Evolutionary conservation across 805 yeast genomes (phyloP).

Genomic region (Zygoascus biomembranicola): DNA sequence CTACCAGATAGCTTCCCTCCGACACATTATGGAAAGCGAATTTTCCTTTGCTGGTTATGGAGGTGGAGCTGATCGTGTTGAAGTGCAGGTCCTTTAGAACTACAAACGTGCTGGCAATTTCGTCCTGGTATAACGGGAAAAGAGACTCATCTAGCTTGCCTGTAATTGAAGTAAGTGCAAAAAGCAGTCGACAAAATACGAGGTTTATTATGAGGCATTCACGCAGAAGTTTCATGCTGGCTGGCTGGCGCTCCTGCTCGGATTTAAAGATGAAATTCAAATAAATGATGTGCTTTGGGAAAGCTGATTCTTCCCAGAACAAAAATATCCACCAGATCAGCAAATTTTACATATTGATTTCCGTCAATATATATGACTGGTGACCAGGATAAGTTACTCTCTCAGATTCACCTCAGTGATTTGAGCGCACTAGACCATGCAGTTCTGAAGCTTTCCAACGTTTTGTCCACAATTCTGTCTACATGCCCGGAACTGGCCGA

Average conservation of each 20-base stretch:
- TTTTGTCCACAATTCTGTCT: conserved; percentile 41
- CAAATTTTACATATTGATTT: neutral
- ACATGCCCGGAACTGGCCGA: conserved; percentile 47
- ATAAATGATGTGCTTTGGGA: neutral
- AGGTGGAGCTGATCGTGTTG: conserved; percentile 1
- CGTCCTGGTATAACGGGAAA: conserved; percentile 11
- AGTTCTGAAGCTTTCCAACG: conserved; percentile 42
- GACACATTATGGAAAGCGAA: conserved; percentile 20
- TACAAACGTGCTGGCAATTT: conserved; percentile 8
- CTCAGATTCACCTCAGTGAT: conserved; percentile 10
- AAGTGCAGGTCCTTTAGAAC: neutral
- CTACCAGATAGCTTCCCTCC: conserved; percentile 21
- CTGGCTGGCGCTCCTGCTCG: neutral
- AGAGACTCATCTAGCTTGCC: conserved; percentile 11
- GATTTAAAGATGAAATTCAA: neutral
- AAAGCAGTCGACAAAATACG: neutral
- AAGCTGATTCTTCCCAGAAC: neutral
- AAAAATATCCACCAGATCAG: neutral
- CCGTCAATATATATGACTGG: neutral
- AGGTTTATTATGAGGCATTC: neutral
- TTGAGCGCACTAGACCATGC: conserved; percentile 40
- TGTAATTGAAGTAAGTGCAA: conserved; percentile 9
- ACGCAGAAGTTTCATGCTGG: neutral
- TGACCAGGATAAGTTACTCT: neutral
- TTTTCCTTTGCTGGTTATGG: conserved; percentile 11